A percentile compares a stretch with the other conserved stretches of the same genome.
Conservation (phyloP, 257 asterid genomes). For the Verbascum thapsus region DNA sequence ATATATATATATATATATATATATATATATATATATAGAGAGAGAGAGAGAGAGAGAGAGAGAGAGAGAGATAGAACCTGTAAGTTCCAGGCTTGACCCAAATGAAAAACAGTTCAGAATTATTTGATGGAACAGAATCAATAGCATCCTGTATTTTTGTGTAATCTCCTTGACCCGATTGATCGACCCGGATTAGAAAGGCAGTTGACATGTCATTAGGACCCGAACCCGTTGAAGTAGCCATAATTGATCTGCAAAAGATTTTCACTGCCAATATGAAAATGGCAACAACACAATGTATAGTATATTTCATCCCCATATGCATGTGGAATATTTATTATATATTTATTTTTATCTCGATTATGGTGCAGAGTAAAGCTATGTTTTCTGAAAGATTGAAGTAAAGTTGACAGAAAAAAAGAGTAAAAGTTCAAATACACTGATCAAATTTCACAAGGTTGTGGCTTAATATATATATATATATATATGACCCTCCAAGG, state of each 20-base stretch:
- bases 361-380: slow-evolving; percentile 22
- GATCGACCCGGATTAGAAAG: slow-evolving; percentile 46
- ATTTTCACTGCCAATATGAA: slow-evolving; percentile 9
- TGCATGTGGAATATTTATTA: slow-evolving; percentile 14
- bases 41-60: too few relatives aligned
- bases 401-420: slow-evolving; percentile 34
- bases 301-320: slow-evolving; percentile 34
- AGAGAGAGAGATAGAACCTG: slow-evolving; percentile 35
- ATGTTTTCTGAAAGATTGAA: slow-evolving; percentile 27
- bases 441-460: background rate
- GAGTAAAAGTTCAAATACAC: background rate
- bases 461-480: slow-evolving; percentile 30
- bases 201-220: slow-evolving; percentile 40
- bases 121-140: slow-evolving; percentile 47
- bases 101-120: slow-evolving; percentile 39
- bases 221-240: slow-evolving; percentile 21
- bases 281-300: slow-evolving; percentile 6
- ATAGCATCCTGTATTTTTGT: slow-evolving; percentile 52
- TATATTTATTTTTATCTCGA: slow-evolving; percentile 12
- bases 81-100: slow-evolving; percentile 53
- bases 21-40: too few relatives aligned
- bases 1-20: too few relatives aligned
- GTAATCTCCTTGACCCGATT: slow-evolving; percentile 48
- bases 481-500: slow-evolving; percentile 23
- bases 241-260: slow-evolving; percentile 28